Evolutionary conservation across 768 basidiomycete genomes (phyloP), one percentile per base, ranked within the genome.

Genomic region (Lentinula edodes): DNA sequence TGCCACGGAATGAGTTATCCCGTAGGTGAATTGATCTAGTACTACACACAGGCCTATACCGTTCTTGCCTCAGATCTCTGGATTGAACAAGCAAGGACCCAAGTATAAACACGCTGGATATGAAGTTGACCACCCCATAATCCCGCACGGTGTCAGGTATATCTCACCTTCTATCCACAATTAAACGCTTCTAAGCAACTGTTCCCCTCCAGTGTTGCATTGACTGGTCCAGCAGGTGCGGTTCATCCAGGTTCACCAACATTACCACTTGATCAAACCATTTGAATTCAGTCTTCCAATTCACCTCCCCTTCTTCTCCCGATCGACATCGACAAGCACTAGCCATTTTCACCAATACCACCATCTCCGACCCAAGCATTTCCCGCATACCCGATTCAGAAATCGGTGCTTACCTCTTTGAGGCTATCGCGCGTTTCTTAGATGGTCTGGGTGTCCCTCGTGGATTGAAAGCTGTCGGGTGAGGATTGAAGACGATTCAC

Each of bases 31-130:
- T 32, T 20, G 43, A 38, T 7, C 39, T 62, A n/a, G 55, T 59
- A 38, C 32, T 52, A 38, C 10, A 18, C 13, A 36, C 23, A n/a
- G 50, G 59, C 18, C 20, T 63, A 12, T 36, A 42, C 43, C 15
- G 38, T 20, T 61, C 18, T 32, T 39, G n/a, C 15, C 18, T 7
- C 62, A 93, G 91, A 93, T 97, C 62, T 95, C 93, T 9, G 92
- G 93, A 1, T 74, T 95, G 70, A 98, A 98, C 79, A 97, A 98
- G 76, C 88, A 87, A 65, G 93, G 95, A 0, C 92, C 94, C 0
- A 90, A 91, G 70, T 98, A 91, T 74, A 86, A 90, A 70, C 93
- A 96, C 71, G 85, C 93, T 28, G 95, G 93, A 50, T 98, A 98
- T 75, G 76, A 81, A 18, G 87, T 86, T n/a, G 82, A 89, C 64